Percentiles rank a stretch among this genome's conserved stretches.
These are phyloP conservation scores for Astragalus membranaceus DNA, from an alignment of 306 rosid genomes.

Conservation along the genomic window DNA sequence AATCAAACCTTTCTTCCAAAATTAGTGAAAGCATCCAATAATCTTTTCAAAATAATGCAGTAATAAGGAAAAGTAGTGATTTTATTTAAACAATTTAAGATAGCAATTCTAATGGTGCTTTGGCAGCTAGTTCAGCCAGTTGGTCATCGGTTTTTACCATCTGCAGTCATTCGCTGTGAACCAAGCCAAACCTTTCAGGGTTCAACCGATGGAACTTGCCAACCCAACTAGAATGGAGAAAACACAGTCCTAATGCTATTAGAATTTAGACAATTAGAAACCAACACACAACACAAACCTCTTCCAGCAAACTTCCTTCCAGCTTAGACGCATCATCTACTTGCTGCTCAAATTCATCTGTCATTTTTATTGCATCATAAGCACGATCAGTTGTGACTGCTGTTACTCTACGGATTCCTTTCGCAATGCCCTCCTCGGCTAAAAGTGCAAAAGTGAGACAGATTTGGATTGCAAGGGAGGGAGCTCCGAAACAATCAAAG, in stretches of 20 bases:
- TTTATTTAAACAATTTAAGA: no score
- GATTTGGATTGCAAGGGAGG: no score
- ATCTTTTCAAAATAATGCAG: no score
- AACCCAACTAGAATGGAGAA: slow-evolving; percentile 5
- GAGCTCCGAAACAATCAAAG: no score
- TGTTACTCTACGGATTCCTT: slow-evolving; percentile 88
- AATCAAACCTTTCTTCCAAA: no score
- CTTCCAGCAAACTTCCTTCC: slow-evolving; percentile 77
- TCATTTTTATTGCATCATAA: slow-evolving; percentile 49
- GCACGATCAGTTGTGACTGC: slow-evolving; percentile 89
- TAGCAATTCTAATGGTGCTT: neutral
- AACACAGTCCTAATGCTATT: neutral
- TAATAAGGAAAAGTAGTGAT: no score
- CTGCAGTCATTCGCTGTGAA: neutral
- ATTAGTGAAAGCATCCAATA: no score
- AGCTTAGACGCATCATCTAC: slow-evolving; percentile 52
- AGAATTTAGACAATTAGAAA: neutral
- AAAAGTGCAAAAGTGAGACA: slow-evolving; percentile 81
- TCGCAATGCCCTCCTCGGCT: slow-evolving; percentile 97
- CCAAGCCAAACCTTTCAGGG: neutral
- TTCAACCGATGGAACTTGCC: neutral
- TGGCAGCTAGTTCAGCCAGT: neutral
- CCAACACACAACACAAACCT: slow-evolving; percentile 49
- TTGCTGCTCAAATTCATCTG: slow-evolving; percentile 69
- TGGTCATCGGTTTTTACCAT: neutral